phyloP scores from a whole-genome alignment of 2,329 filamentous ascomycete genomes.

The Passalora sequoiae region DNA sequence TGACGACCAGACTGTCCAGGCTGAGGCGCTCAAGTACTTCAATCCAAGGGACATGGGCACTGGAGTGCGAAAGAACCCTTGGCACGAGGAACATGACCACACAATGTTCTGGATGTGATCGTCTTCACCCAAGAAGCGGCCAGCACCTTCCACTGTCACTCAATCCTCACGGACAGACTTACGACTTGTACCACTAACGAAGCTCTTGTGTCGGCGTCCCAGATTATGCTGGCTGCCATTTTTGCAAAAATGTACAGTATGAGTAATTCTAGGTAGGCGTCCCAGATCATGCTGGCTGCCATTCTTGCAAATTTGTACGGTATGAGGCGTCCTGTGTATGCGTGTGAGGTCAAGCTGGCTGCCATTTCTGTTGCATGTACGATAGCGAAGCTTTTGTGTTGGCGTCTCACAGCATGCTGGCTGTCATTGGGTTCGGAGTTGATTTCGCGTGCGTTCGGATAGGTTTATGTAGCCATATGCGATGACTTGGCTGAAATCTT shows the following conservation, averaged over 20 bases:
- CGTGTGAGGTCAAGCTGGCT: constrained; percentile 7
- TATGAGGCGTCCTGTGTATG: background rate
- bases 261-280: background rate
- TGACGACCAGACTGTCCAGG: background rate
- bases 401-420: constrained; percentile 5
- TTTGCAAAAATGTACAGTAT: background rate
- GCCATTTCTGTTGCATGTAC: background rate
- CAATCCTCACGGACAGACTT: too few relatives aligned
- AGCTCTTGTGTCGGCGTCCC: constrained; percentile 6
- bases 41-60: background rate
- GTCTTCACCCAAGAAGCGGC: too few relatives aligned
- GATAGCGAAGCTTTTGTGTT: too few relatives aligned
- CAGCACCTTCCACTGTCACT: too few relatives aligned
- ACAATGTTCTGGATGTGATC: constrained; percentile 30
- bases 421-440: constrained; percentile 8
- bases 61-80: constrained; percentile 20
- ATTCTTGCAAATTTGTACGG: background rate
- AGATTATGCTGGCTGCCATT: constrained; percentile 8
- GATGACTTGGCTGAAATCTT: background rate
- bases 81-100: constrained; percentile 23
- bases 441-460: too few relatives aligned
- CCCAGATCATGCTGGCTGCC: constrained; percentile 7
- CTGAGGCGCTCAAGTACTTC: background rate
- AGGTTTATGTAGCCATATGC: constrained; percentile 1
- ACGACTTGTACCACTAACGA: too few relatives aligned